These are phyloP conservation scores for Fagopyrum homotropicum DNA, from an alignment of 148 eudicot species.

Conservation along the genomic window DNA sequence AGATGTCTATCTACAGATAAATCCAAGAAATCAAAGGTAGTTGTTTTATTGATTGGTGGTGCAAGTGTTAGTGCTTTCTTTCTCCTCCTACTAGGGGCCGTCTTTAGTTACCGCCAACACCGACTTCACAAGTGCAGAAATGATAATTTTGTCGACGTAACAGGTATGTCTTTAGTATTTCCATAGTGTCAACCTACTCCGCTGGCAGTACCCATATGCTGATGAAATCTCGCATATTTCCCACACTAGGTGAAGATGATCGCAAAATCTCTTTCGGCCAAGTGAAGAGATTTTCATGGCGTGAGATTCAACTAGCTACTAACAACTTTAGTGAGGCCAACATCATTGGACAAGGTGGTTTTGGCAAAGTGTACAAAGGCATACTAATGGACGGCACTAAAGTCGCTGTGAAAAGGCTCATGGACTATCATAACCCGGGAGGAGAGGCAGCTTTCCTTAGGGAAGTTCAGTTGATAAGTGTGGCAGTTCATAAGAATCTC, in stretches of 20 bases:
- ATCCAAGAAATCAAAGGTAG: constrained; percentile 46
- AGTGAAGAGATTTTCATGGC: constrained; percentile 81
- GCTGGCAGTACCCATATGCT: no score
- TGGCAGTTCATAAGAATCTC: constrained; percentile 87
- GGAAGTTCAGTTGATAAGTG: constrained; percentile 80
- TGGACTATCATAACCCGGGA: constrained; percentile 69
- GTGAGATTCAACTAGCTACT: constrained; percentile 80
- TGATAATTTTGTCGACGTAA: constrained; percentile 69
- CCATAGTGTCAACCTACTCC: background rate
- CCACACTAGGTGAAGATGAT: constrained; percentile 64
- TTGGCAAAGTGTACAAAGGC: constrained; percentile 90
- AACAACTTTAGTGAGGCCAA: constrained; percentile 67
- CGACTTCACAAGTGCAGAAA: constrained; percentile 28
- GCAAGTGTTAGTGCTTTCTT: constrained; percentile 59
- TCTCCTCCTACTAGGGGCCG: constrained; percentile 56
- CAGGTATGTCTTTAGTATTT: constrained; percentile 33
- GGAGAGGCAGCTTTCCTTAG: constrained; percentile 90
- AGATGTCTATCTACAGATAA: constrained; percentile 29
- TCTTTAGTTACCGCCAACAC: constrained; percentile 36
- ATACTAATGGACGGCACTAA: constrained; percentile 46
- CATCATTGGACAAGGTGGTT: constrained; percentile 94
- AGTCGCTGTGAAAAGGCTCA: constrained; percentile 86
- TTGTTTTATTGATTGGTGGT: constrained; percentile 37
- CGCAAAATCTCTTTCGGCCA: constrained; percentile 68
- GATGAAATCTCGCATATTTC: constrained; percentile 10